phyloP scores from a whole-genome alignment of 2,329 filamentous ascomycete genomes.

The Botrytis hyacinthi region DNA sequence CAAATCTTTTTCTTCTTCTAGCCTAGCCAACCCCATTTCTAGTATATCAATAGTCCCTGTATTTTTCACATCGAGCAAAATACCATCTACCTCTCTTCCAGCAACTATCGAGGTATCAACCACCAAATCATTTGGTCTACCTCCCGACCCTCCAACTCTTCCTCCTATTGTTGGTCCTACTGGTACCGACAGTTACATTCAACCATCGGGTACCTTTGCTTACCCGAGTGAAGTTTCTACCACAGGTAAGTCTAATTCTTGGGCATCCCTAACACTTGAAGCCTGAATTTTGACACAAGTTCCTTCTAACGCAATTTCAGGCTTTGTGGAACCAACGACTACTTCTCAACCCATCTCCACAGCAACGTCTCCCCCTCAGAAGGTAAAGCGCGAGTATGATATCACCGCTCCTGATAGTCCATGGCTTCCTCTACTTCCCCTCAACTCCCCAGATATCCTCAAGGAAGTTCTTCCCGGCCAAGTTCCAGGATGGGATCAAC shows the following conservation, averaged over 20 bases:
- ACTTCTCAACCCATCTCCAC: neutral
- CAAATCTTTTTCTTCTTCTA: neutral
- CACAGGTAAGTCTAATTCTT: neutral
- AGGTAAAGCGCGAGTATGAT: neutral
- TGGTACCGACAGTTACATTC: neutral
- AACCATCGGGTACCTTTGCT: neutral
- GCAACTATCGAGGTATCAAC: neutral
- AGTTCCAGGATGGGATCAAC: conserved; percentile 11
- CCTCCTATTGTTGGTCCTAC: neutral
- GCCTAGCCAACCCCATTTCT: neutral
- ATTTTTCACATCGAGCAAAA: neutral
- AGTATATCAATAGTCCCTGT: neutral
- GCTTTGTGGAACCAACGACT: neutral
- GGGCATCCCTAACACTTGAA: neutral
- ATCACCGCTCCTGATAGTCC: neutral
- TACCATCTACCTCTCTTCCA: neutral
- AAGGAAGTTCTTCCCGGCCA: neutral
- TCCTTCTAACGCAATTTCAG: neutral
- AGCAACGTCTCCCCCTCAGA: neutral
- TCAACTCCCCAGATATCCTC: neutral
- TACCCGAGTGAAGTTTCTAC: neutral
- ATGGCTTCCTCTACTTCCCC: neutral
- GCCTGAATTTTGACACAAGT: neutral
- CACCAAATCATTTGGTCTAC: neutral
- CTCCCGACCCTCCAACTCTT: neutral